Evolutionary conservation across 2,329 filamentous ascomycete species (phyloP), one percentile per base, ranked within the genome.

Genomic region (Fusarium verrucosum): DNA sequence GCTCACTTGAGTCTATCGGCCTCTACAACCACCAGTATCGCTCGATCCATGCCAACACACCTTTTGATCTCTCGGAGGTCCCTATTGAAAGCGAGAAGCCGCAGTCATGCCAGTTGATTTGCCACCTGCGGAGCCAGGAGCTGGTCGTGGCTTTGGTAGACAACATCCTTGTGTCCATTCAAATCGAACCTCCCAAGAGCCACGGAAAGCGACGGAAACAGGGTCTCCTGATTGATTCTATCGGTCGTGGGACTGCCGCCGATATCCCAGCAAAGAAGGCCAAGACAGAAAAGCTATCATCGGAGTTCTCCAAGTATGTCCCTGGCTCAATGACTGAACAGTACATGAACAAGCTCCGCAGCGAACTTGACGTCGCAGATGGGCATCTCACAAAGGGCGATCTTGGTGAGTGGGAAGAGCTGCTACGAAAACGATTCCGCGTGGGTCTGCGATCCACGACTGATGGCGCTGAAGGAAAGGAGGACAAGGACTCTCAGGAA

Each of bases 11-110:
- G 10, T 80, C 82, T 1, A 83, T 90, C 36, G 82, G 80, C 37
- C 80, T 92, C 14, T 90, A 89, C 73, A 92, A 92, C 74, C 86
- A 89, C 30, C 85, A 88, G 58, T 93, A 88, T 73, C 84, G 80
- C 26, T 87, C 85, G 9, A 72, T 87, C n/a, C 85, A 87, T 66
- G 83, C 83, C 28, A 82, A 80, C 13, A 73, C 80, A 7, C 62
- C 77, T 3, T 62, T 84, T 45, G 78, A 85, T 45, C 67, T 82
- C n/a, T 79, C 79, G 0, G 76, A 76, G n/a, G 71, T 79, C 44
- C 71, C 74, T 38, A 26, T 73, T 60, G 75, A 80, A 72, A 69
- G 66, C 71, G 70, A 80, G 73, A 66, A 66, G 14, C 69, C 73
- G 6, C 73, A 56, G 17, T 68, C 70, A 22, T 83, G 80, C 60